Evolutionary conservation across 805 yeast species (phyloP).

Genomic region (Saccharomycopsis synnaedendra): DNA sequence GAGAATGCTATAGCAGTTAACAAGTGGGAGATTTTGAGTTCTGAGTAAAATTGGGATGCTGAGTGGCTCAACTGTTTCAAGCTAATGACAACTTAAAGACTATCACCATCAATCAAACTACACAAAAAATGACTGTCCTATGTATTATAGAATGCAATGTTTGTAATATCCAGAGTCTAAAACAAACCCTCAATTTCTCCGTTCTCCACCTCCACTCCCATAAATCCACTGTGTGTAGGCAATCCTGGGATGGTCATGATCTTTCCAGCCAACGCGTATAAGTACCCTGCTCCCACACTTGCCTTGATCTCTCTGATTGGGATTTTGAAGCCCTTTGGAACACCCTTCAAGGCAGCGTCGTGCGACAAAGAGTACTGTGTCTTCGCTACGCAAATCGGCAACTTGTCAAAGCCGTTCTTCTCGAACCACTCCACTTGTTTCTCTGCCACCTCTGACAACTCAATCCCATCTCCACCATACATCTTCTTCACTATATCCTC

Average conservation of each 20-base stretch:
- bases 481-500: conserved; percentile 69
- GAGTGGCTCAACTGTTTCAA: no score
- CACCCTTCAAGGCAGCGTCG: conserved; percentile 88
- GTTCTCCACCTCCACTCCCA: conserved; percentile 88
- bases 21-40: no score
- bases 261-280: conserved; percentile 93
- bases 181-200: conserved; percentile 94
- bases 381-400: conserved; percentile 95
- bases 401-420: conserved; percentile 75
- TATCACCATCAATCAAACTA: no score
- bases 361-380: conserved; percentile 95
- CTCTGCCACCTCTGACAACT: conserved; percentile 71
- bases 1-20: no score
- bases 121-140: no score
- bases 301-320: conserved; percentile 93
- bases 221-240: conserved; percentile 92
- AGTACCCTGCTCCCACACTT: conserved; percentile 92
- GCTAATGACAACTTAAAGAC: no score
- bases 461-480: conserved; percentile 88
- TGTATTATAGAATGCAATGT: no score
- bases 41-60: no score
- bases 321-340: conserved; percentile 85
- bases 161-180: conserved; percentile 22
- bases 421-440: conserved; percentile 74
- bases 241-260: conserved; percentile 96